Evolutionary conservation across 768 basidiomycete species (phyloP).

Genomic region (Psilocybe sp.): DNA sequence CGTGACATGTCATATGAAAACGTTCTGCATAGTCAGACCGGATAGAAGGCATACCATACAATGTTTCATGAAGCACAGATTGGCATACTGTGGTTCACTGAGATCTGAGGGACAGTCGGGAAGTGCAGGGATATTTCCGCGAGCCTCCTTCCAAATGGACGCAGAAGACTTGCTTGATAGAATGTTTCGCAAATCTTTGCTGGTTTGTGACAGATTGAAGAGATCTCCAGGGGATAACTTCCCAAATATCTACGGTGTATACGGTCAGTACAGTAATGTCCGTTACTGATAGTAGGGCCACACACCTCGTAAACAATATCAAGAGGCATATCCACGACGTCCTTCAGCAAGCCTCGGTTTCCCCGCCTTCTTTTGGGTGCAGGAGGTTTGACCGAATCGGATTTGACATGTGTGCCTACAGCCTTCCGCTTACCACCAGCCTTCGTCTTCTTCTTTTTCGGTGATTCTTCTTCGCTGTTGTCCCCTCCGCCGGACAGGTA

Average conservation of each 20-base stretch:
- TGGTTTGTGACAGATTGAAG: constrained; percentile 40
- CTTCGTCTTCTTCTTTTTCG: background rate
- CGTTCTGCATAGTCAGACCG: too few relatives aligned
- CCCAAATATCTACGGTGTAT: constrained; percentile 32
- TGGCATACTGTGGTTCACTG: constrained; percentile 42
- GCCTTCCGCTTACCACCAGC: constrained; percentile 1
- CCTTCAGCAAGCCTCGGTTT: constrained; percentile 18
- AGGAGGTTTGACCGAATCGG: background rate
- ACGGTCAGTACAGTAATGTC: too few relatives aligned
- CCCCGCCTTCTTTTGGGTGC: constrained; percentile 14
- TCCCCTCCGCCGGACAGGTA: background rate
- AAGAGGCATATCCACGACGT: constrained; percentile 21
- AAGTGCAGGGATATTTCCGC: constrained; percentile 28
- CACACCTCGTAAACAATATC: constrained; percentile 26
- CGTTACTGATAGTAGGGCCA: background rate
- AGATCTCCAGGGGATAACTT: constrained; percentile 43
- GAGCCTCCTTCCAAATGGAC: constrained; percentile 42
- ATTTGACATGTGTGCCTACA: background rate
- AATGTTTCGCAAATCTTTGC: constrained; percentile 36
- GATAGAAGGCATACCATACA: constrained; percentile 18
- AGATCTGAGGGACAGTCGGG: constrained; percentile 43
- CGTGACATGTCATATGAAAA: too few relatives aligned
- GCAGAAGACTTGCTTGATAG: constrained; percentile 38
- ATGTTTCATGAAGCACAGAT: constrained; percentile 39
- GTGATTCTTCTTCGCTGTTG: background rate